Evolutionary conservation across 2,329 filamentous ascomycete species (phyloP).

Genomic region (Fusarium nanum): DNA sequence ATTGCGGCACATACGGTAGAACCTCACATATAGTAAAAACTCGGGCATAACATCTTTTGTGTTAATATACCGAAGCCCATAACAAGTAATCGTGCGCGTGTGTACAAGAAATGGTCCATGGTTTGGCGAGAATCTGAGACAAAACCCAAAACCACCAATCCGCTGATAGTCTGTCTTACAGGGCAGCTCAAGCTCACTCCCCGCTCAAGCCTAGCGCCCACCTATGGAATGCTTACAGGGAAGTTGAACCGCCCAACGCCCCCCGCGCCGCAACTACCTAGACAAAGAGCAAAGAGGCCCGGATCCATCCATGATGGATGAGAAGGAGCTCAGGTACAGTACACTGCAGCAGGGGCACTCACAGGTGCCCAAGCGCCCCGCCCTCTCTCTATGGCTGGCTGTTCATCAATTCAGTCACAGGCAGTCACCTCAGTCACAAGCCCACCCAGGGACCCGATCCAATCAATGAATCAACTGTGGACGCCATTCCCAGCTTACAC

Average conservation of each 20-base stretch:
- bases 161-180: conserved; percentile 25
- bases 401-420: conserved; percentile 15
- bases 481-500: conserved; percentile 35
- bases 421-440: conserved; percentile 35
- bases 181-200: conserved; percentile 23
- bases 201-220: conserved; percentile 16
- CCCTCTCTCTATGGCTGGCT: conserved; percentile 12
- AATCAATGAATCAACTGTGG: conserved; percentile 29
- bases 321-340: conserved; percentile 14
- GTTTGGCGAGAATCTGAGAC: conserved; percentile 37
- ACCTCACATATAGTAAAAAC: not conserved
- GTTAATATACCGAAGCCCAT: conserved; percentile 1
- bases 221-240: conserved; percentile 25
- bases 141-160: conserved; percentile 29
- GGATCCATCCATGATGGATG: not conserved
- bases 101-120: not conserved
- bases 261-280: conserved; percentile 8
- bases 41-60: not conserved
- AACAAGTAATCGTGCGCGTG: conserved; percentile 27
- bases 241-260: conserved; percentile 27
- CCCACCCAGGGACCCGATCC: conserved; percentile 31
- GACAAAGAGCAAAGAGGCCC: not conserved
- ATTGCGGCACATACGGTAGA: not conserved
- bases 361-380: conserved; percentile 40
- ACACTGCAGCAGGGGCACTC: conserved; percentile 24